A percentile compares a stretch with the other conserved stretches of the same genome.
Conservation (phyloP, 371 early-diverging fungal genomes). For the Zychaea mexicana region DNA sequence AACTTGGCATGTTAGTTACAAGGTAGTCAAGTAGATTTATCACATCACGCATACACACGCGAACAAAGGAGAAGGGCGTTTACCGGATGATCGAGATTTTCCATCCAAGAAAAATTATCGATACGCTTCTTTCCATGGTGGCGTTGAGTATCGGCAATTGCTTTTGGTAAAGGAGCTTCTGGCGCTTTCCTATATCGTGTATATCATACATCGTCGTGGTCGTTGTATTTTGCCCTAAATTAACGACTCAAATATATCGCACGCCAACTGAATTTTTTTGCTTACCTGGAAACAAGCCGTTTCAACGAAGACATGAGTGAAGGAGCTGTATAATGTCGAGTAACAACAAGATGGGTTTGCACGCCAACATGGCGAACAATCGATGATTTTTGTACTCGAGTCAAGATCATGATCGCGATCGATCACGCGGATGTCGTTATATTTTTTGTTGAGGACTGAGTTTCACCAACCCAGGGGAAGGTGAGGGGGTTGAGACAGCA, state of each 20-base stretch:
- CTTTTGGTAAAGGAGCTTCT: not conserved
- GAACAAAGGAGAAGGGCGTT: conserved; percentile 9
- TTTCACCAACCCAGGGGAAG: not conserved
- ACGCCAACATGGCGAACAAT: not conserved
- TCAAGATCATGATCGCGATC: conserved; percentile 1
- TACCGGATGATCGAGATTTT: conserved; percentile 56
- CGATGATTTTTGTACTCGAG: not conserved
- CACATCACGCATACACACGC: too few species aligned
- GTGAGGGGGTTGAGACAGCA: not conserved
- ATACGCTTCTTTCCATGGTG: conserved; percentile 14
- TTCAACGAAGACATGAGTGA: not conserved
- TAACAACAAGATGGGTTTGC: not conserved
- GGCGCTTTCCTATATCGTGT: not conserved
- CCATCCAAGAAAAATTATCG: conserved; percentile 59
- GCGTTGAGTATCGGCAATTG: not conserved
- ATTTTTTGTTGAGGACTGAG: not conserved
- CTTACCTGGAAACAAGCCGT: not conserved
- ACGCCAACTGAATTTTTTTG: not conserved
- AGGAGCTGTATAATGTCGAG: not conserved
- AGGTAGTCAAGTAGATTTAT: too few species aligned
- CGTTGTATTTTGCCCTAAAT: too few species aligned
- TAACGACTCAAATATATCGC: not conserved
- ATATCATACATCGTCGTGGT: not conserved
- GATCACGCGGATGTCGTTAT: not conserved
- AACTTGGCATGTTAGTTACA: not conserved